Evolutionary conservation across 345 rosid species (phyloP), one percentile per base, ranked within the genome.

Genomic region (Ceriops tagal): DNA sequence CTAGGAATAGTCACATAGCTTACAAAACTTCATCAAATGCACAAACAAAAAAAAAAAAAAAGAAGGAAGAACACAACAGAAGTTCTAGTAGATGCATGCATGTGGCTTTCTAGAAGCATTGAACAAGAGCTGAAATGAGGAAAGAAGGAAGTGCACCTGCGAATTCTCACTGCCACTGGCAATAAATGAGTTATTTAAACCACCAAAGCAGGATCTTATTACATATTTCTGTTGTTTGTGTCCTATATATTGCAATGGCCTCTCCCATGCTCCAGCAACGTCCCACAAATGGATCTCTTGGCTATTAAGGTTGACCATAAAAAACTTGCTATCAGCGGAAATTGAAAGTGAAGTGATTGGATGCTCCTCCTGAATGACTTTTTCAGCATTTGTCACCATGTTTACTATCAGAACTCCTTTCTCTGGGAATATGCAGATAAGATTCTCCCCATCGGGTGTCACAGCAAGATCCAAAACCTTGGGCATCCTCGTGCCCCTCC

Each of bases 251-350:
- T 77, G 86, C 57, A 83, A 28, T 27, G 97, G 89, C 55, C 76
- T 78, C 72, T 79, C 71, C 82, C 87, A 82, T 66, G 87, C 80
- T 55, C 92, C 89, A 31, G 88, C 88, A 78, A 88, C 84, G 79
- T 91, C 98, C 91, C 97, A 87, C 76, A 91, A 72, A 83, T 93
- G 97, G 65, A 93, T 91, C 89, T 86, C 96, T 78, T 91, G 87
- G 75, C 91, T 82, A 71, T 86, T 89, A 58, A 91, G 83, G 81
- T 93, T 93, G 77, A 93, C 89, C 5, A 89, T 82, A 67, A 88
- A 89, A 82, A 75, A 82, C 81, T 88, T 86, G 73, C 90, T 73
- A 75, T 93, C 90, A 10, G 74, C 35, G 0, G 96, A 93, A 66
- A 91, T 70, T 5, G 90, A 86, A 43, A 93, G 88, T 28, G 89